These are phyloP conservation scores for Abortiporus biennis DNA, from an alignment of 1,284 basidiomycete genomes.

Conservation along the genomic window DNA sequence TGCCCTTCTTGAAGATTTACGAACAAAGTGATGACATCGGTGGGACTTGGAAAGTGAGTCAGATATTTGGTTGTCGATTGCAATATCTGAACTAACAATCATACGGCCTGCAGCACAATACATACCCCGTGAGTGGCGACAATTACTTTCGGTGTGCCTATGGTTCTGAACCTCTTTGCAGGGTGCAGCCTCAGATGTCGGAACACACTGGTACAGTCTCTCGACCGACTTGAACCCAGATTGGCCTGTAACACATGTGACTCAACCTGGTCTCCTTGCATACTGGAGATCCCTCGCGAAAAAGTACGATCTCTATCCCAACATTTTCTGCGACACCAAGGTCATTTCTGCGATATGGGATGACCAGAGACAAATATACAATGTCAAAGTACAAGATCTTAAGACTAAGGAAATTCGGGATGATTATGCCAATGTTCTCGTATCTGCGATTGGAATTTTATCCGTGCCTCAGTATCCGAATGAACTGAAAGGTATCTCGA, in stretches of 20 bases:
- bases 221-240: constrained; percentile 25
- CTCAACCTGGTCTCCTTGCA: constrained; percentile 25
- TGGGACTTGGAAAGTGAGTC: constrained; percentile 30
- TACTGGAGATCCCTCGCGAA: constrained; percentile 24
- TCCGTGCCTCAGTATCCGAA: constrained; percentile 31
- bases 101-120: constrained; percentile 14
- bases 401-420: constrained; percentile 20
- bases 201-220: constrained; percentile 27
- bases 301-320: constrained; percentile 17
- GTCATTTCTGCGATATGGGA: constrained; percentile 38
- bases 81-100: constrained; percentile 23
- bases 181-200: constrained; percentile 22
- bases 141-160: too few relatives aligned
- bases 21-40: constrained; percentile 26
- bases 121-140: not conserved
- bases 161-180: constrained; percentile 4
- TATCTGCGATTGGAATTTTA: constrained; percentile 38
- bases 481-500: constrained; percentile 30
- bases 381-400: constrained; percentile 17
- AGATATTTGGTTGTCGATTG: not conserved
- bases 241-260: constrained; percentile 22
- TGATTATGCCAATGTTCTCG: constrained; percentile 26
- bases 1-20: too few relatives aligned
- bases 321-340: constrained; percentile 25
- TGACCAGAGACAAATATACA: constrained; percentile 23